Percentiles rank a stretch among this genome's conserved stretches.
Conservation (phyloP, 257 asterid species). For the Fraxinus americana region DNA sequence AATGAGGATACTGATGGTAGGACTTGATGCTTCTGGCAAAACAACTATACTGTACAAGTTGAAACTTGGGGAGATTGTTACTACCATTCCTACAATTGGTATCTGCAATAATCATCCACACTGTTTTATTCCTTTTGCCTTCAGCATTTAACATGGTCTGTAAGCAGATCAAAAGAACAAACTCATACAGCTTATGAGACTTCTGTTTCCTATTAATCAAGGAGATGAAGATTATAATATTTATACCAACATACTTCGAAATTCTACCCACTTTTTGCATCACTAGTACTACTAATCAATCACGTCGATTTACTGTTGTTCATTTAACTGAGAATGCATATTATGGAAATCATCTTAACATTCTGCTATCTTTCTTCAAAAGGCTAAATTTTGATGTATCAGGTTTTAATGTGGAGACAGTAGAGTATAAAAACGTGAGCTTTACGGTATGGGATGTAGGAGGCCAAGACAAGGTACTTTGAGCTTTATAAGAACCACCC, state of each 20-base stretch:
- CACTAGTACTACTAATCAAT: background rate
- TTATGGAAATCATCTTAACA: background rate
- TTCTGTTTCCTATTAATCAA: no score
- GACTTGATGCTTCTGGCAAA: slow-evolving; percentile 57
- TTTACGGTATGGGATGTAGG: slow-evolving; percentile 62
- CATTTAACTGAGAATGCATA: background rate
- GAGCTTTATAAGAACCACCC: background rate
- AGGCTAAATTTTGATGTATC: background rate
- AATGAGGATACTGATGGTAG: slow-evolving; percentile 60
- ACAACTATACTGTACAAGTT: slow-evolving; percentile 53
- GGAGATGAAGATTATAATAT: no score
- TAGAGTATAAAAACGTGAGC: slow-evolving; percentile 48
- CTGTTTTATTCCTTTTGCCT: no score
- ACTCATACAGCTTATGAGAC: no score
- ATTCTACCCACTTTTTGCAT: background rate
- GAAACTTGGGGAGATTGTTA: slow-evolving; percentile 50
- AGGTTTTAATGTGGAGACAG: slow-evolving; percentile 59
- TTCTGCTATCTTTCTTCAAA: background rate
- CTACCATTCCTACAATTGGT: slow-evolving; percentile 58
- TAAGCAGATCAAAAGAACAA: no score
- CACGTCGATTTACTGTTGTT: background rate
- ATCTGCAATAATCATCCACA: background rate
- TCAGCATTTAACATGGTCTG: no score
- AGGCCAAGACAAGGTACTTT: slow-evolving; percentile 51
- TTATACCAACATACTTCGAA: no score